These are phyloP conservation scores for Phaeosphaeriaceae sp. DNA, from an alignment of 2,329 filamentous ascomycete genomes.

Conservation along the genomic window DNA sequence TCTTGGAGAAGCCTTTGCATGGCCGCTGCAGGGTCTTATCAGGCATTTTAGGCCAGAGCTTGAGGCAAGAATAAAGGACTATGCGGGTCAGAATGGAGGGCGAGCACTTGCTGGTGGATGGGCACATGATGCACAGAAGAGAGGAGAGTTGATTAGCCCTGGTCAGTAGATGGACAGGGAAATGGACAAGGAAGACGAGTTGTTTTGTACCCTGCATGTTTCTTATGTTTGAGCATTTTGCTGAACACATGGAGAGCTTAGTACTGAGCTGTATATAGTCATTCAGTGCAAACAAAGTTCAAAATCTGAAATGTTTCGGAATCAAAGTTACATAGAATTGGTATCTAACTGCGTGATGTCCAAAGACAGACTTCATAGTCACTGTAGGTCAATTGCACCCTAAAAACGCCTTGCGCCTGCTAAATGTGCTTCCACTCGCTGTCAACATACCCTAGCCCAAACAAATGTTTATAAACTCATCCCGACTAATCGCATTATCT, in stretches of 20 bases:
- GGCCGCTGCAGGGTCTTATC: constrained; percentile 97
- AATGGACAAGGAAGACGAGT: constrained; percentile 4
- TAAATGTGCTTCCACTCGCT: not conserved
- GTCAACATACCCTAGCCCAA: constrained; percentile 46
- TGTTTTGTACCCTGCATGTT: constrained; percentile 41
- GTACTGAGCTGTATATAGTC: constrained; percentile 47
- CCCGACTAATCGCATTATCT: constrained; percentile 74
- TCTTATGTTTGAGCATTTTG: constrained; percentile 33
- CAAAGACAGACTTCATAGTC: not conserved
- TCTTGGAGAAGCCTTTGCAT: constrained; percentile 95
- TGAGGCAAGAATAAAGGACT: constrained; percentile 86
- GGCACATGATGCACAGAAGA: constrained; percentile 73
- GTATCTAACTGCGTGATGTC: not conserved
- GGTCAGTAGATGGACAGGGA: constrained; percentile 67
- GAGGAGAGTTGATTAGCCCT: constrained; percentile 85
- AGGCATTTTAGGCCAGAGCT: constrained; percentile 97
- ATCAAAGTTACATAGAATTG: not conserved
- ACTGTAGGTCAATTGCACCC: not conserved
- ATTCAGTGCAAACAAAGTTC: constrained; percentile 33
- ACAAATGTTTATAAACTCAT: constrained; percentile 72
- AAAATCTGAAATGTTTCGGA: not conserved
- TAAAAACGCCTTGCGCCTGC: constrained; percentile 12
- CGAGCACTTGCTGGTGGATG: constrained; percentile 85
- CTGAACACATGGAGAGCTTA: constrained; percentile 8
- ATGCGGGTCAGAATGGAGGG: constrained; percentile 74